Percentiles rank a stretch among this genome's conserved stretches.
phyloP scores from a whole-genome alignment of 2,329 filamentous ascomycete genomes.

The Juglanconis sp. region DNA sequence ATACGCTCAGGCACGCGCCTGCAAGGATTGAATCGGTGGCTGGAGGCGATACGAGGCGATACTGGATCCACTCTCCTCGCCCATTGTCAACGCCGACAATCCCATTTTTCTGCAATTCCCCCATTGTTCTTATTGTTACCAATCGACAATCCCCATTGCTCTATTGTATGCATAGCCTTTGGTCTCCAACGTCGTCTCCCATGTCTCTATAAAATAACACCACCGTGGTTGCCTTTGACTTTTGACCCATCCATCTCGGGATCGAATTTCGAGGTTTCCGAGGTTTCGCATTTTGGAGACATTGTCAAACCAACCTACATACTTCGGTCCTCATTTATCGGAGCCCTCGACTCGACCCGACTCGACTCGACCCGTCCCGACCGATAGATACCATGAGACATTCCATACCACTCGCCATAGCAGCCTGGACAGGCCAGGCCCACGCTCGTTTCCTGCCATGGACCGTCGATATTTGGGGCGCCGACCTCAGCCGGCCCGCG shows the following conservation, averaged over 20 bases:
- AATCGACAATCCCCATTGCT: background rate
- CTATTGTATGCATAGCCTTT: background rate
- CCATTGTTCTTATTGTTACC: background rate
- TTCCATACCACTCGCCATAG: constrained; percentile 1
- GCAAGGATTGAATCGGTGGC: constrained; percentile 8
- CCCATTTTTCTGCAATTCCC: background rate
- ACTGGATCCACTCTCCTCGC: constrained; percentile 2
- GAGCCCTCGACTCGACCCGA: too few species aligned
- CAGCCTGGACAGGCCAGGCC: constrained; percentile 4
- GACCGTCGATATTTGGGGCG: constrained; percentile 7
- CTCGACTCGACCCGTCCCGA: background rate
- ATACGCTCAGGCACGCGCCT: background rate
- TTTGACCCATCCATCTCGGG: constrained; percentile 2
- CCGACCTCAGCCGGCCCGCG: constrained; percentile 9
- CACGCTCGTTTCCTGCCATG: constrained; percentile 10
- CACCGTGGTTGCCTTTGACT: background rate
- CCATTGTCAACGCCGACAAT: constrained; percentile 9
- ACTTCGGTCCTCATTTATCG: too few species aligned
- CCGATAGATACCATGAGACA: constrained; percentile 11
- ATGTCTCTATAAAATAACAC: background rate
- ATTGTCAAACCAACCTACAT: constrained; percentile 1
- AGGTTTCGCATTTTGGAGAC: background rate
- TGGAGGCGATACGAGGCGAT: background rate
- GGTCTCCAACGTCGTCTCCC: too few species aligned
- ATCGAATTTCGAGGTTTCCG: background rate